Base-by-base conservation (phyloP, 208 protist species). In the Acanthamoeba polyphaga region DNA sequence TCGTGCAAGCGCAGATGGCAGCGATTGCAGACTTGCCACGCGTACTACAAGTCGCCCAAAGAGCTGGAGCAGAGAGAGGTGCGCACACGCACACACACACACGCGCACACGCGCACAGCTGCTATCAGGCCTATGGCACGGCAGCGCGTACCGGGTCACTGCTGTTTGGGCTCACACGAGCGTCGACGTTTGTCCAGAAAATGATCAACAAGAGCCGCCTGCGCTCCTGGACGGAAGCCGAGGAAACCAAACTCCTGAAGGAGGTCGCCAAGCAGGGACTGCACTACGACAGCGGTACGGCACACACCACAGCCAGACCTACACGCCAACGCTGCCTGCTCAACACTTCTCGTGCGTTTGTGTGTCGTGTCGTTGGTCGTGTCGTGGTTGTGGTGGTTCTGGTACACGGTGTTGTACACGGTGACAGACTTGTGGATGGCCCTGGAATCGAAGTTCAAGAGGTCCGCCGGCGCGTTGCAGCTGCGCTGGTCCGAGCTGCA, bases 401-500 rank as follows among this genome's bases (percentile, higher is more conserved):
- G 34, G 38, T 51, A 74, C 9, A 10, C n/a, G 9, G 46, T n/a
- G 8, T 12, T n/a, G 38, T 72, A 34, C 64, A 19, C 29, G 22
- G 6, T 9, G 19, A 72, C 64, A 88, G 80, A 88, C 10, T 2
- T 43, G 53, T 88, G 80, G 80, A n/a, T 88, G 8, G 53, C 24
- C 0, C 51, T 88, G 32, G 80, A 88, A 24, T n/a, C 17, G 8
- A 88, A 88, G 80, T 88, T 88, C n/a, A 55, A 64, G 29, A 15
- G 80, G n/a, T 88, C 80, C 6, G 80, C 80, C 6, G 80, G 80
- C 1, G 80, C 80, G 19, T 24, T 88, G 27, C 80, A 88, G 32
- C 51, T 88, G 43, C 80, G 80, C 9, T 88, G 80, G 80, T 88
- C 80, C 6, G 80, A 88, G 29, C 53, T 88, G 27, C 80, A 88